Evolutionary conservation across 768 basidiomycete genomes (phyloP), one percentile per base, ranked within the genome.

Genomic region (Chiua virens): DNA sequence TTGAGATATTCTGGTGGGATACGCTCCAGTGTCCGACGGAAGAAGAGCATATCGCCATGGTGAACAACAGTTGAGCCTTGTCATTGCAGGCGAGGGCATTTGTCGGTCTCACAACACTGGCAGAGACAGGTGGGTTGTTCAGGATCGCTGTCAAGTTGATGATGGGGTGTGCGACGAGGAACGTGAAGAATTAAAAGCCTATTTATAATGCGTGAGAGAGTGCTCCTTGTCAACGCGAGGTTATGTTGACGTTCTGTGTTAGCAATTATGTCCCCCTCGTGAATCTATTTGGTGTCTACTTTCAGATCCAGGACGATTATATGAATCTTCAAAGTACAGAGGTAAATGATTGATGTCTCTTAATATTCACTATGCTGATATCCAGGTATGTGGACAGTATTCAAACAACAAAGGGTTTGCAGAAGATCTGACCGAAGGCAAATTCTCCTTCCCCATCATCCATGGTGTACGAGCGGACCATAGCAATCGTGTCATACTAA

Each of bases 221-320:
- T 57, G 7, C 4, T 22, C 21, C 18, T 35, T 3, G 5, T 34
- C 27, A 2, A 8, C 27, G 2, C 8, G 27, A 8, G 6, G 25
- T 14, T 21, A 40, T 34, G 2, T 28, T 22, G 3, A 45, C 22
- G 2, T 37, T 23, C 8, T 7, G 21, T n/a, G 2, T 35, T 52
- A 97, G 92, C 10, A 84, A 98, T 68, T 97, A 92, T 57, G 84
- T 96, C 2, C 92, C 94, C 0, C 78, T 98, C 2, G 90, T 96
- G 54, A 97, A 97, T 67, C 80, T 97, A 9, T 88, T 98, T 53
- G 92, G 95, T 3, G 82, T 97, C 17, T 89, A 85, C 61, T 97
- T 93, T 68, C 96, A 98, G 66, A 95, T 98, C 58, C 75, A 93
- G n/a, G 96, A 98, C 60, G 96, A 98, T 66, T 89, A 94, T 40